Evolutionary conservation across 768 basidiomycete species (phyloP).

Genomic region (Leccinum variicolor): DNA sequence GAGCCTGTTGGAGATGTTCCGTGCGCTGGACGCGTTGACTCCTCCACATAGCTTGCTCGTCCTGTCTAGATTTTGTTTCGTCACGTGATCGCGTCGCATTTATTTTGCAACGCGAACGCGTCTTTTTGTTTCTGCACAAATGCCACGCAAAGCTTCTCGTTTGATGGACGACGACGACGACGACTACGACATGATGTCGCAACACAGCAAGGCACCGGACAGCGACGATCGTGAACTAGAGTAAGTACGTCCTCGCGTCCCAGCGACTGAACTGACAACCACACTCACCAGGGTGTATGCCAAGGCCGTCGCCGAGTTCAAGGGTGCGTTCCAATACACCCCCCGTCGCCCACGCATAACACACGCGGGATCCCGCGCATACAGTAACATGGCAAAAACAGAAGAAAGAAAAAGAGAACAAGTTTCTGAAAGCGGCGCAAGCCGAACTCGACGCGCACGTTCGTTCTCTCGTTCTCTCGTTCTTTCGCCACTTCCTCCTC

Average conservation of each 20-base stretch:
- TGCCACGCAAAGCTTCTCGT: slow-evolving; percentile 11
- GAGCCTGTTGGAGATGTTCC: slow-evolving; percentile 17
- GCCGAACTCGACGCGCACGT: slow-evolving; percentile 29
- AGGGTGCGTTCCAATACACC: slow-evolving; percentile 15
- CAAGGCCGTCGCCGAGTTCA: slow-evolving; percentile 31
- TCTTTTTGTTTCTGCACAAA: not conserved
- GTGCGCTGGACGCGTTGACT: slow-evolving; percentile 25
- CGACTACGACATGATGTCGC: slow-evolving; percentile 13
- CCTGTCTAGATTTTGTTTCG: slow-evolving; percentile 27
- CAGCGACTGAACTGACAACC: not conserved
- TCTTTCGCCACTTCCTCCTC: not conserved
- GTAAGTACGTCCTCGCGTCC: slow-evolving; percentile 7
- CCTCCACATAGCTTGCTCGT: slow-evolving; percentile 29
- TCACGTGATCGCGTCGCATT: slow-evolving; percentile 21
- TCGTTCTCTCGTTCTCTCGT: not conserved
- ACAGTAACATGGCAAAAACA: slow-evolving; percentile 34
- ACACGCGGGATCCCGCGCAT: not conserved
- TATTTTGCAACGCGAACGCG: not conserved
- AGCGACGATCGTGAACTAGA: slow-evolving; percentile 29
- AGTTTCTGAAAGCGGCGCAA: slow-evolving; percentile 18
- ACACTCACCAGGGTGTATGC: slow-evolving; percentile 23
- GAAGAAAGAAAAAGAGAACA: slow-evolving; percentile 22
- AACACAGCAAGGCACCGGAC: slow-evolving; percentile 16
- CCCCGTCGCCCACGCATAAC: not conserved
- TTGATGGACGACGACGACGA: slow-evolving; percentile 16